Conservation (phyloP, 2,329 filamentous ascomycete genomes). For the Aspergillus japonicus region DNA sequence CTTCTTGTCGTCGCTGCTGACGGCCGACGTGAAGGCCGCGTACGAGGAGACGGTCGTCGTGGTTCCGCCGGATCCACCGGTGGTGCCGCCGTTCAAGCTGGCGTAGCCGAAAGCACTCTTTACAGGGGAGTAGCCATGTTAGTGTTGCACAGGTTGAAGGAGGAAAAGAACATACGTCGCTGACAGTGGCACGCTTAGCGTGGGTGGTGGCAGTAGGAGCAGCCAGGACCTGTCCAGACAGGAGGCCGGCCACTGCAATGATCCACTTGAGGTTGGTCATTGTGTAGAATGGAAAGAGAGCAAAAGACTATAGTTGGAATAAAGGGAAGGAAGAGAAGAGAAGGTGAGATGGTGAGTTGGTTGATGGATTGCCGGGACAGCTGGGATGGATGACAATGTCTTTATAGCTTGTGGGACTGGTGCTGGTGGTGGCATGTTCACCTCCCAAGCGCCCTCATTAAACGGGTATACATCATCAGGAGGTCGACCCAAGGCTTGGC, state of each 20-base stretch:
- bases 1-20: slow-evolving; percentile 46
- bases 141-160: too few relatives aligned
- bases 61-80: slow-evolving; percentile 55
- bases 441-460: not conserved
- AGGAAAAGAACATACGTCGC: slow-evolving; percentile 20
- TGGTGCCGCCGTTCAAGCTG: slow-evolving; percentile 53
- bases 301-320: not conserved
- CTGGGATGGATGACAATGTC: not conserved
- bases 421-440: not conserved
- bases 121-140: not conserved
- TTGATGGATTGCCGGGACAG: slow-evolving; percentile 6
- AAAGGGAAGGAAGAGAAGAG: slow-evolving; percentile 2
- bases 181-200: slow-evolving; percentile 27
- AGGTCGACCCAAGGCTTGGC: slow-evolving; percentile 2
- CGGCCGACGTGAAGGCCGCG: slow-evolving; percentile 51
- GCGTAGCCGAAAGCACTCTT: slow-evolving; percentile 45
- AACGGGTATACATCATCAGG: not conserved
- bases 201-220: slow-evolving; percentile 26
- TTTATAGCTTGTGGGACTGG: not conserved
- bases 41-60: slow-evolving; percentile 57
- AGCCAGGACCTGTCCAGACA: slow-evolving; percentile 27
- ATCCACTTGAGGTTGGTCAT: slow-evolving; percentile 29
- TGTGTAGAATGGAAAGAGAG: not conserved
- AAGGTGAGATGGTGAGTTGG: slow-evolving; percentile 1
- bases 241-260: slow-evolving; percentile 22